phyloP scores from a whole-genome alignment of 2,329 filamentous ascomycete genomes.

The Fusarium palustre region DNA sequence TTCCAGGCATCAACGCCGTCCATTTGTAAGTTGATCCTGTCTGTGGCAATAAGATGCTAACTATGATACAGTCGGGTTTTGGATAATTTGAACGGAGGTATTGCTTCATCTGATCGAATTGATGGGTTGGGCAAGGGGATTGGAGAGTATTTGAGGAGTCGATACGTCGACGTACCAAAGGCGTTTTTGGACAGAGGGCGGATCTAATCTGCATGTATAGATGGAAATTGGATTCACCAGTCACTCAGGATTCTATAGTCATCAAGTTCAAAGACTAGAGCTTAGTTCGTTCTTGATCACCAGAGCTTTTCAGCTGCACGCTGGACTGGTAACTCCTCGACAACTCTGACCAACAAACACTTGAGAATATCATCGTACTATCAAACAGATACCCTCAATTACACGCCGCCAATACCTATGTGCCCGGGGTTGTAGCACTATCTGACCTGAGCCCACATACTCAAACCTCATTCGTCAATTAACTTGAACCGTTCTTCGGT shows the following conservation, averaged over 20 bases:
- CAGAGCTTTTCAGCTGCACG: too few species aligned
- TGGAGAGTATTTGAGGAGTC: constrained; percentile 58
- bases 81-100: constrained; percentile 60
- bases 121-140: constrained; percentile 61
- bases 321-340: neutral
- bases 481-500: constrained; percentile 9
- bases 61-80: constrained; percentile 48
- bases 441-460: neutral
- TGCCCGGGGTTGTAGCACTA: neutral
- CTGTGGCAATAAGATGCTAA: constrained; percentile 10
- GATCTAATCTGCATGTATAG: constrained; percentile 26
- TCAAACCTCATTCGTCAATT: constrained; percentile 14
- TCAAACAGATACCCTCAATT: neutral
- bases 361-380: neutral
- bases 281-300: neutral
- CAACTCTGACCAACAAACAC: neutral
- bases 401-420: neutral
- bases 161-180: constrained; percentile 58
- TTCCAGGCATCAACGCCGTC: constrained; percentile 52
- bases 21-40: constrained; percentile 39
- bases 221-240: neutral
- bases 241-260: neutral
- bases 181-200: constrained; percentile 56
- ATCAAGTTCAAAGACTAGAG: neutral
- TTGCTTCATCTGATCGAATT: constrained; percentile 56